Base-by-base conservation (phyloP, 1,284 basidiomycete genomes). In the Rhodotorula sp. region DNA sequence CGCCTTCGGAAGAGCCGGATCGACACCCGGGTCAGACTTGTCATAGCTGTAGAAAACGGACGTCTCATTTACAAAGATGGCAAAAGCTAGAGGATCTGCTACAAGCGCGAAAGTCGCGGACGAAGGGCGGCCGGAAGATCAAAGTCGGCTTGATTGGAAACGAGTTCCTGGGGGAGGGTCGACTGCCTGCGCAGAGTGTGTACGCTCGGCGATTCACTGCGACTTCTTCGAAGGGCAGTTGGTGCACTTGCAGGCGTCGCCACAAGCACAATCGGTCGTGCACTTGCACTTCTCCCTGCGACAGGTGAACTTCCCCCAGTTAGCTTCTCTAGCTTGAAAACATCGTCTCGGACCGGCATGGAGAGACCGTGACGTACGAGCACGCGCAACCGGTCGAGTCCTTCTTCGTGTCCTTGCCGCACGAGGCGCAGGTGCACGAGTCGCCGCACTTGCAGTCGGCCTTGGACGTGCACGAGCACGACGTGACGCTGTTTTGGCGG, bases 371-470 rank as follows among this genome's bases (percentile, higher is more conserved):
- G 58, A 59, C n/a, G 57, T n/a, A 54, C 16, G 59, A 48, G 28
- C 21, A 12, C n/a, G 38, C 4, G 52, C 8, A 48, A 16, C 3
- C 28, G 59, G 15, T 61, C 31, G 15, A 61, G 43, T 47, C n/a
- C 12, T 48, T 12, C n/a, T 34, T 56, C 19, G 18, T 7, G 43
- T 43, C 14, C 55, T 62, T 52, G 47, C 60, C 66, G 48, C 66
- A 67, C n/a, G 43, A 61, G 26, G 45, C 34, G 62, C 71, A 72
- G 26, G 52, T 5, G 65, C 71, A 72, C 19, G 50, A n/a, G 45
- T 62, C 65, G 43, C 31, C 60, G 54, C 56, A 67, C n/a, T 58
- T 52, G 60, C 60, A 67, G 52, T 56, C 43, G 23, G 21, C 26
- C 34, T 52, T n/a, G 31, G 57, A 65, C 43, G 48, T 38, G 66